Evolutionary conservation across 768 basidiomycete genomes (phyloP).

Genomic region (Rubroboletus pulcherrimus): DNA sequence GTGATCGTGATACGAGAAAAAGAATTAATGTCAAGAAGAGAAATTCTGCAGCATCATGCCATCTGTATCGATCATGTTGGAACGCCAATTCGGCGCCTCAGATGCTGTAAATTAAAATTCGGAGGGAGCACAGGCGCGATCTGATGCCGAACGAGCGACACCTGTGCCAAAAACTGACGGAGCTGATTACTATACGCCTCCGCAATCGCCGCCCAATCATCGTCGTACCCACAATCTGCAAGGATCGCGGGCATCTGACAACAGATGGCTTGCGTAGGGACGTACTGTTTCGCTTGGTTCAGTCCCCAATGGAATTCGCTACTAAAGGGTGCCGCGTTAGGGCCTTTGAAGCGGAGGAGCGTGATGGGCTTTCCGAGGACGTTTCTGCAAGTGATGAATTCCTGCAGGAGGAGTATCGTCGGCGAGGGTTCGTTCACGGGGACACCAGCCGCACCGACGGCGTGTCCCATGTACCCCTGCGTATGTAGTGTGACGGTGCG

Average conservation of each 20-base stretch:
- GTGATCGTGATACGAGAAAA: not conserved
- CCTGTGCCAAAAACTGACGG: slow-evolving; percentile 30
- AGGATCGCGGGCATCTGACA: slow-evolving; percentile 23
- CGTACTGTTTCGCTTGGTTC: slow-evolving; percentile 25
- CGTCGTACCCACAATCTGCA: slow-evolving; percentile 24
- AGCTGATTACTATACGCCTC: slow-evolving; percentile 30
- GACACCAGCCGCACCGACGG: slow-evolving; percentile 15
- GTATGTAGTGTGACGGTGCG: slow-evolving; percentile 29
- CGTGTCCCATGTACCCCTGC: slow-evolving; percentile 24
- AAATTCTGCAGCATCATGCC: not conserved
- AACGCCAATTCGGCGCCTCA: slow-evolving; percentile 27
- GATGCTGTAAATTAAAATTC: slow-evolving; percentile 31
- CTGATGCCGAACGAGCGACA: slow-evolving; percentile 30
- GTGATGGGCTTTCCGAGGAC: slow-evolving; percentile 19
- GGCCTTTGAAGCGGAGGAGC: slow-evolving; percentile 28
- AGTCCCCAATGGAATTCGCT: slow-evolving; percentile 31
- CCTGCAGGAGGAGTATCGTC: slow-evolving; percentile 29
- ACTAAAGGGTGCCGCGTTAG: slow-evolving; percentile 26
- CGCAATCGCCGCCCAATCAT: slow-evolving; percentile 29
- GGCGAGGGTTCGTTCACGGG: slow-evolving; percentile 30
- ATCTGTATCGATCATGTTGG: slow-evolving; percentile 13
- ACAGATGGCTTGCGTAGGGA: slow-evolving; percentile 18
- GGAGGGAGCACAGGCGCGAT: slow-evolving; percentile 30
- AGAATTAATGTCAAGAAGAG: not conserved
- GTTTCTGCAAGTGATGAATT: slow-evolving; percentile 22